Evolutionary conservation across 768 basidiomycete genomes (phyloP).

Genomic region (Psilocybe cyanescens): DNA sequence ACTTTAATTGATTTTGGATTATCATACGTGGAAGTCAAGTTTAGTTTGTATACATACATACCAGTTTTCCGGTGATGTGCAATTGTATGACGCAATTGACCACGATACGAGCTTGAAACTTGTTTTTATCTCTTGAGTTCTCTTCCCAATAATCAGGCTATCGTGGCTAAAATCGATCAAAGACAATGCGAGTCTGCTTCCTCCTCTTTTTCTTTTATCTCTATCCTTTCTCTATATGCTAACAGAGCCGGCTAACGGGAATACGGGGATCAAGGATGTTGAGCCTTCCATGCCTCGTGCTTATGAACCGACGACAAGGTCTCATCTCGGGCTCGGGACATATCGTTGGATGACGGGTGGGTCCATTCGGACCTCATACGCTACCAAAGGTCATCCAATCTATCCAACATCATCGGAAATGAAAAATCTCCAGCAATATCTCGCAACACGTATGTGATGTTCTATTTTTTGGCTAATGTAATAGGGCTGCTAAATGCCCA

Average conservation of each 20-base stretch:
- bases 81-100: constrained; percentile 4
- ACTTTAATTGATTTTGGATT: constrained; percentile 17
- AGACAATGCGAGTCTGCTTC: not conserved
- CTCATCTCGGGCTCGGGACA: not conserved
- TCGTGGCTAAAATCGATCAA: too few species aligned
- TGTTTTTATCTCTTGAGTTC: not conserved
- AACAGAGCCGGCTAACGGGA: not conserved
- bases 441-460: not conserved
- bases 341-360: not conserved
- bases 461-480: not conserved
- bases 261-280: not conserved
- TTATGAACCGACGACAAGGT: not conserved
- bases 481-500: not conserved
- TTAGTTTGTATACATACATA: constrained; percentile 18
- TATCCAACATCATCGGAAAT: constrained; percentile 14
- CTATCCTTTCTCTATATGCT: not conserved
- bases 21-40: not conserved
- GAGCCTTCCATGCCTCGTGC: not conserved
- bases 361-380: not conserved
- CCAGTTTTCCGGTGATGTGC: constrained; percentile 11
- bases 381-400: constrained; percentile 1
- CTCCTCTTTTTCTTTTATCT: too few species aligned
- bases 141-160: not conserved
- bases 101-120: not conserved
- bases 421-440: constrained; percentile 6